phyloP scores from a whole-genome alignment of 2,329 filamentous ascomycete species.

The Epichloe sibirici region DNA sequence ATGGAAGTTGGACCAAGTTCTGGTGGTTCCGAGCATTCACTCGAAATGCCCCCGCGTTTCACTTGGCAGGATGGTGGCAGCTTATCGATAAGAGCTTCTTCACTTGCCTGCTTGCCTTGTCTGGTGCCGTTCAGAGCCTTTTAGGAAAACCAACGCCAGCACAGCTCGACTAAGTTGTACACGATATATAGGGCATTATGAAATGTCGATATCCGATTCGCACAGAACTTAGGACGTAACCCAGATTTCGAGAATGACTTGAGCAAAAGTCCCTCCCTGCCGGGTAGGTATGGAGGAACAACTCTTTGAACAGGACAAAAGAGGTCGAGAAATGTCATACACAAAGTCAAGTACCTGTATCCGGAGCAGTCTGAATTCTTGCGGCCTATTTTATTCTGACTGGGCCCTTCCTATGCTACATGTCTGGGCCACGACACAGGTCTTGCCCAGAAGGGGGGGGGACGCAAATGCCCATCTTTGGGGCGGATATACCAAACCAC shows the following conservation, averaged over 20 bases:
- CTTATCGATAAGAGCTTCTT: neutral
- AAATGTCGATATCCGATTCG: no score
- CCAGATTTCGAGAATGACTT: neutral
- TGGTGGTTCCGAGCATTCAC: neutral
- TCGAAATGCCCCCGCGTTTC: no score
- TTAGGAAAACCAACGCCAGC: no score
- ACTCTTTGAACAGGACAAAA: neutral
- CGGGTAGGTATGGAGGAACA: no score
- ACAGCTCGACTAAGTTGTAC: no score
- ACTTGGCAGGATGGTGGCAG: neutral
- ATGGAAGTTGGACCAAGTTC: neutral
- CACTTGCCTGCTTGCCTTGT: no score
- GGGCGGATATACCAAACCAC: neutral
- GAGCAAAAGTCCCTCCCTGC: neutral
- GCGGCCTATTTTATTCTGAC: neutral
- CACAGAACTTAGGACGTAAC: no score
- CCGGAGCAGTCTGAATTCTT: neutral
- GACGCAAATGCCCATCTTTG: neutral
- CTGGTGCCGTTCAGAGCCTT: no score
- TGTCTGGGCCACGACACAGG: neutral
- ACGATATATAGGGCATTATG: no score
- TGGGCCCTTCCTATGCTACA: neutral
- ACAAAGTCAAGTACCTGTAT: neutral
- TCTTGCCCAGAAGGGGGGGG: neutral
- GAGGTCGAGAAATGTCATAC: neutral